Percentiles rank a stretch among this genome's conserved stretches.
Conservation (phyloP, 768 basidiomycete genomes). For the Gloeophyllum trabeum region DNA sequence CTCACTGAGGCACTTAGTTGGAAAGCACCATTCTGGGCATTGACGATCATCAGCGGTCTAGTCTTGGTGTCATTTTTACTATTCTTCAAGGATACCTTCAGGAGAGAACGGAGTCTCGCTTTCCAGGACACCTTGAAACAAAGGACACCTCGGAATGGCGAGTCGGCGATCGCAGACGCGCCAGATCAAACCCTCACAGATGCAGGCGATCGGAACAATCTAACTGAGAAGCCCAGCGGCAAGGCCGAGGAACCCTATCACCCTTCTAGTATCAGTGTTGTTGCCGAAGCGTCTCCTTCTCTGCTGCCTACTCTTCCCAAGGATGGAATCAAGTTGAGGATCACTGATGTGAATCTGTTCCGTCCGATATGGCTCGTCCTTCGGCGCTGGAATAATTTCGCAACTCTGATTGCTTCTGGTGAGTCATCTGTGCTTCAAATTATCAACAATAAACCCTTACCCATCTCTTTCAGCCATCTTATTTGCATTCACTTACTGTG, state of each 20-base stretch:
- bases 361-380: conserved; percentile 49
- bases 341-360: conserved; percentile 77
- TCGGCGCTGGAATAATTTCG: conserved; percentile 52
- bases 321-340: too few relatives aligned
- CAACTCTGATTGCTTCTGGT: conserved; percentile 60
- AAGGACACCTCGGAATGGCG: too few relatives aligned
- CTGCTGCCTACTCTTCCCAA: too few relatives aligned
- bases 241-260: not conserved
- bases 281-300: conserved; percentile 7
- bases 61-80: conserved; percentile 46
- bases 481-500: conserved; percentile 60
- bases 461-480: conserved; percentile 49
- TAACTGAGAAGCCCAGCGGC: not conserved
- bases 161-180: too few relatives aligned
- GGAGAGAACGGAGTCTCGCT: conserved; percentile 67
- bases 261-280: conserved; percentile 5
- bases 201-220: conserved; percentile 13
- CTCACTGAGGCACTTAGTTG: conserved; percentile 61
- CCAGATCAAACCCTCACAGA: conserved; percentile 11
- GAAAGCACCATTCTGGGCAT: conserved; percentile 77
- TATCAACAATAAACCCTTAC: not conserved
- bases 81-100: conserved; percentile 76
- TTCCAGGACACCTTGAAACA: conserved; percentile 59
- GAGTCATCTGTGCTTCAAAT: too few relatives aligned
- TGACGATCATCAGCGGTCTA: conserved; percentile 47